These are phyloP conservation scores for Myxozyma neotropica DNA, from an alignment of 805 yeast genomes.

Conservation along the genomic window DNA sequence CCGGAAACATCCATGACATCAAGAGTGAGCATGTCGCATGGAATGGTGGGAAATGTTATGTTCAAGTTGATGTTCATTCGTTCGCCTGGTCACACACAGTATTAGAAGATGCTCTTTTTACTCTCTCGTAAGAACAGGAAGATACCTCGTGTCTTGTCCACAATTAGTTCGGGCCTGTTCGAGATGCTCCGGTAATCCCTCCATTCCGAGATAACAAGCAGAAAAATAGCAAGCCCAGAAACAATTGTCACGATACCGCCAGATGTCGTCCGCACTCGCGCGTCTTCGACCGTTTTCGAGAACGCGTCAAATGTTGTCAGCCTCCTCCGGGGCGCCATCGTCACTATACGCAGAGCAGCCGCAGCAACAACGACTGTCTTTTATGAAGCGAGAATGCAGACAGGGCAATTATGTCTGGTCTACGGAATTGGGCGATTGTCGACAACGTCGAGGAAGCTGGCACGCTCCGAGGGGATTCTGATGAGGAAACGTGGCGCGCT, in stretches of 20 bases:
- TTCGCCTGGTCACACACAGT: constrained; percentile 49
- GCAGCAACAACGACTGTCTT: neutral
- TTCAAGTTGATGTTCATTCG: constrained; percentile 79
- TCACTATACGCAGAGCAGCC: neutral
- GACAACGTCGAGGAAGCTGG: no score
- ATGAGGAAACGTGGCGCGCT: constrained; percentile 3
- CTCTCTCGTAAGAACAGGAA: neutral
- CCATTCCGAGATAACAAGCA: constrained; percentile 76
- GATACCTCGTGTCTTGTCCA: constrained; percentile 58
- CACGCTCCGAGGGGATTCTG: neutral
- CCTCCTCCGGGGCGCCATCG: constrained; percentile 32
- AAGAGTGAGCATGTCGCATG: constrained; percentile 78
- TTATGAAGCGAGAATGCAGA: no score
- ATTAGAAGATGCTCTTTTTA: neutral
- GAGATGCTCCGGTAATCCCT: constrained; percentile 66
- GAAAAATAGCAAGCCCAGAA: constrained; percentile 61
- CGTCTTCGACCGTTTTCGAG: constrained; percentile 90
- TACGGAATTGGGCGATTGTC: no score
- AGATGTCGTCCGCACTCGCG: constrained; percentile 79
- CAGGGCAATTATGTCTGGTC: neutral
- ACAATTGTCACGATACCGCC: constrained; percentile 87
- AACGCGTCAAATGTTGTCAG: constrained; percentile 34
- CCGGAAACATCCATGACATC: constrained; percentile 91
- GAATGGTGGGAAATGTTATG: constrained; percentile 77
- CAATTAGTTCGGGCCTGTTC: constrained; percentile 80